phyloP scores from a whole-genome alignment of 805 yeast genomes.

The Kazachstania kunashirensis region DNA sequence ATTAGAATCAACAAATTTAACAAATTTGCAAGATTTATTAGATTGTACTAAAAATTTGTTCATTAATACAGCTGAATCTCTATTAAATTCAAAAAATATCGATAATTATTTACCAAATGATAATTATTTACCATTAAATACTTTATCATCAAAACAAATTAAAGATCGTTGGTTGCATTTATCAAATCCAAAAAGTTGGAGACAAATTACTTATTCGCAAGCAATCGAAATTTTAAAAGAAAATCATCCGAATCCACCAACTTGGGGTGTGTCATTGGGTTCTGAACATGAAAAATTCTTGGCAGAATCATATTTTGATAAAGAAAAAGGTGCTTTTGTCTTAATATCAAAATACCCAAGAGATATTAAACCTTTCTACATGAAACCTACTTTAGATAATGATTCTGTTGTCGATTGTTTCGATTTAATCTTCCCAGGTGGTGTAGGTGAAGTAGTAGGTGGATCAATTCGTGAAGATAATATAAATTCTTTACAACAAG shows the following conservation, averaged over 20 bases:
- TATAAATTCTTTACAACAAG: slow-evolving; percentile 36
- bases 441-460: slow-evolving; percentile 84
- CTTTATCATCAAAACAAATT: neutral
- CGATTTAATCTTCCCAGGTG: slow-evolving; percentile 77
- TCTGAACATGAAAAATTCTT: slow-evolving; percentile 91
- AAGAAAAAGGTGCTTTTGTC: slow-evolving; percentile 46
- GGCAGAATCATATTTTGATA: slow-evolving; percentile 50
- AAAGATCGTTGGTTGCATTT: slow-evolving; percentile 49
- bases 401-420: slow-evolving; percentile 73
- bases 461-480: slow-evolving; percentile 86
- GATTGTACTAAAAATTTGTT: slow-evolving; percentile 32
- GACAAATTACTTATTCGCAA: slow-evolving; percentile 59
- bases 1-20: slow-evolving; percentile 70
- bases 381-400: slow-evolving; percentile 46
- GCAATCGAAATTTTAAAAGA: slow-evolving; percentile 43
- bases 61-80: neutral
- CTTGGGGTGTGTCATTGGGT: slow-evolving; percentile 64
- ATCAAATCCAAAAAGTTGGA: slow-evolving; percentile 44
- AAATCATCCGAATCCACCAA: slow-evolving; percentile 19
- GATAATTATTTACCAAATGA: slow-evolving; percentile 1
- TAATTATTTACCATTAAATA: neutral
- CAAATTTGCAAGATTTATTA: slow-evolving; percentile 50
- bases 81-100: neutral
- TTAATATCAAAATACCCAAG: slow-evolving; percentile 85
- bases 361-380: slow-evolving; percentile 78